Evolutionary conservation across 495 filamentous ascomycete genomes (phyloP), one percentile per base, ranked within the genome.

Genomic region (Neurospora tetraspora): DNA sequence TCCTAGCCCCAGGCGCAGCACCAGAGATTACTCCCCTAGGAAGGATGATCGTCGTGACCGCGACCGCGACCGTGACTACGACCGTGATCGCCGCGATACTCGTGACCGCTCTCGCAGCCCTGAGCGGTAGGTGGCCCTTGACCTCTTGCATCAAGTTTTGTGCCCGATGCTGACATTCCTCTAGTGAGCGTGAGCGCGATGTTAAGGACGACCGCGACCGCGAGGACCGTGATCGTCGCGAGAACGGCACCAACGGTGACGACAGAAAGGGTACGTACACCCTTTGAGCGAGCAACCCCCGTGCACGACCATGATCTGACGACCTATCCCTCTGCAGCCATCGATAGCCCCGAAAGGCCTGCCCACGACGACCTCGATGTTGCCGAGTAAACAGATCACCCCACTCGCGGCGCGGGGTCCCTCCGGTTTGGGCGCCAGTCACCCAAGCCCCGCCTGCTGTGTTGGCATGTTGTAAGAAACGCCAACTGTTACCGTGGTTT

Each of bases 361-460:
- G 91, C 90, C 76, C 94, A 97, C 80, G 96, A 99, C 83, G 96
- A 99, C 80, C 88, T 99, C 78, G 96, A 99, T 82, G 94, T 94
- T 81, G 96, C 94, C 80, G 96, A 98, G 88, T 97, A 91, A 65
- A 65, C 53, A 76, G 59, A 70, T 71, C 39, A 23, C n/a, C 34
- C 12, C 39, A 69, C 27, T 69, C 36, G 65, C 36, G 74, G 72
- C 39, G 68, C 71, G 70, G 53, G 53, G 53, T 65, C 27, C 1
- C 27, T 65, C 27, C 7, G 53, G 12, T 61, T 16, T 9, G 2
- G 53, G 53, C 12, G 23, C 53, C 53, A 65, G 27, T 65, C 53
- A 65, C 14, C 4, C 27, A 65, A 34, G 53, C 53, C 53, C 53
- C 27, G 53, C 53, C 53, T 34, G 27, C 7, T 34, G 27, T 65